These are phyloP conservation scores for Pleurotus tuber-regium DNA, from an alignment of 768 basidiomycete genomes.

Conservation along the genomic window DNA sequence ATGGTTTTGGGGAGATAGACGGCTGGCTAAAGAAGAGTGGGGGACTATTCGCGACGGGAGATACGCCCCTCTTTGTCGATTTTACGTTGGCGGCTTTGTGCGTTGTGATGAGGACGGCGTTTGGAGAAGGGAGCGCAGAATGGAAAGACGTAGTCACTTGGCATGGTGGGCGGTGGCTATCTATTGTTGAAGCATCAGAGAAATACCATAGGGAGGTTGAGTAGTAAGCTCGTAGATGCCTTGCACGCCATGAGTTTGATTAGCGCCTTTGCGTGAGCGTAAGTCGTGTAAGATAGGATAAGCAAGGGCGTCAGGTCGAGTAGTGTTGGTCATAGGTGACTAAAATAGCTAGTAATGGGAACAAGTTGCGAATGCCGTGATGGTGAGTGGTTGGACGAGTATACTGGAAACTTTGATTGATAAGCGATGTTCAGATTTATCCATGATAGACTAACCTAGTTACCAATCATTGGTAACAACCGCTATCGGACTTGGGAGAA, in stretches of 20 bases:
- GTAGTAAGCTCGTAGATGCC: neutral
- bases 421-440: too few species aligned
- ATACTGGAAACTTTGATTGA: too few species aligned
- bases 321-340: neutral
- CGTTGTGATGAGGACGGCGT: neutral
- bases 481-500: neutral
- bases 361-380: too few species aligned
- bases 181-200: neutral
- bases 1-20: neutral
- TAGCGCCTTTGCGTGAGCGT: neutral
- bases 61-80: neutral
- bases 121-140: constrained; percentile 1
- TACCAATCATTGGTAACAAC: too few species aligned
- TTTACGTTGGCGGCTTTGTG: neutral
- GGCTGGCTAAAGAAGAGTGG: neutral
- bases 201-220: neutral
- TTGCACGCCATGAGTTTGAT: neutral
- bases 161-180: neutral
- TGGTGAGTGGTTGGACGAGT: neutral
- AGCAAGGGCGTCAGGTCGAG: neutral
- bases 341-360: neutral
- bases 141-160: constrained; percentile 1
- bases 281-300: neutral
- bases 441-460: too few species aligned
- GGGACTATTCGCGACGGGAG: neutral